These are phyloP conservation scores for Trichothecium roseum DNA, from an alignment of 2,329 filamentous ascomycete genomes.

Conservation along the genomic window DNA sequence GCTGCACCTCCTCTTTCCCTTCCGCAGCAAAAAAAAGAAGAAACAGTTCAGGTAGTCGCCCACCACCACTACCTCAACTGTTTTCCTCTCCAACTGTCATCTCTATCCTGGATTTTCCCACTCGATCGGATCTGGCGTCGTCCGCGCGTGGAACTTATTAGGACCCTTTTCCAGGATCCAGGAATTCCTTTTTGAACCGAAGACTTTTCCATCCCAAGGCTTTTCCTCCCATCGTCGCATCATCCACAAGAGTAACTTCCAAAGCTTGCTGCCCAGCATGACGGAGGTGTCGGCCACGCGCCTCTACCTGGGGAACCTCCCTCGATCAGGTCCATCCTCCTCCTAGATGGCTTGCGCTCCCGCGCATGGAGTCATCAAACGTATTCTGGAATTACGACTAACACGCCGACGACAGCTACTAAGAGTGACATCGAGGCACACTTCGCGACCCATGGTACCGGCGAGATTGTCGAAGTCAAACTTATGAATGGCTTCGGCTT, in stretches of 20 bases:
- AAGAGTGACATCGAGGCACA: conserved; percentile 95
- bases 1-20: no score
- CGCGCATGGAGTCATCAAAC: no score
- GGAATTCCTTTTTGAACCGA: no score
- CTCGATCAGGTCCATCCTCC: conserved; percentile 67
- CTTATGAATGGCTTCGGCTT: conserved; percentile 99
- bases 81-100: no score
- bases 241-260: not conserved
- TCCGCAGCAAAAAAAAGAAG: no score
- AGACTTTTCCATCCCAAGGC: no score
- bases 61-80: no score
- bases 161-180: conserved; percentile 2
- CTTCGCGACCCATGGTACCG: conserved; percentile 90
- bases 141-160: no score
- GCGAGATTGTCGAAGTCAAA: conserved; percentile 98
- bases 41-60: no score
- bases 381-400: conserved; percentile 21
- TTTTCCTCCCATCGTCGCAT: conserved; percentile 3
- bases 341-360: not conserved
- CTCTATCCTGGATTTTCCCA: no score
- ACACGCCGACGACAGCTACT: conserved; percentile 58
- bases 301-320: conserved; percentile 96
- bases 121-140: no score
- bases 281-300: conserved; percentile 88
- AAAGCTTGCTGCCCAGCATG: conserved; percentile 38